A percentile compares a stretch with the other conserved stretches of the same genome.
Evolutionary conservation across 192 early-diverging fungal species (phyloP).

Genomic region (Entomortierella chlamydospora): DNA sequence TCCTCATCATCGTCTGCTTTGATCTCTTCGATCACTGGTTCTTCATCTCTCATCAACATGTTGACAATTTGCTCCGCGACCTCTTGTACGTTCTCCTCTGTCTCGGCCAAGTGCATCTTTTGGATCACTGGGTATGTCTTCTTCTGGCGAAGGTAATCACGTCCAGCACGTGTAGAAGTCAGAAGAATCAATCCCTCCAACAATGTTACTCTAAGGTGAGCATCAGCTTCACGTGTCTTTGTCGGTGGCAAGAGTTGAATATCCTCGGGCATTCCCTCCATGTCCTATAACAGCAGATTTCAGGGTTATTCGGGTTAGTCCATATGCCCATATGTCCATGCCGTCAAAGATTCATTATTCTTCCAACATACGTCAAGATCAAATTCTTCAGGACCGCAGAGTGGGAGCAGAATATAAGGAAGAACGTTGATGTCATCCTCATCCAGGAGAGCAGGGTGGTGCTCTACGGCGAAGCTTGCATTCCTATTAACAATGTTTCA

Average conservation of each 20-base stretch:
- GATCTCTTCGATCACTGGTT: conserved; percentile 55
- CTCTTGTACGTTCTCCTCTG: conserved; percentile 75
- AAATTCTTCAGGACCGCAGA: conserved; percentile 93
- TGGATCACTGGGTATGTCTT: conserved; percentile 90
- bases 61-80: conserved; percentile 84
- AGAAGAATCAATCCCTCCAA: conserved; percentile 87
- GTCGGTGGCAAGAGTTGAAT: conserved; percentile 85
- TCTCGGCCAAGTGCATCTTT: conserved; percentile 83
- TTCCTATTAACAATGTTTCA: conserved; percentile 60
- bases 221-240: conserved; percentile 88
- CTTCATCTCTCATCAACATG: conserved; percentile 87
- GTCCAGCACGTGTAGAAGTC: conserved; percentile 77
- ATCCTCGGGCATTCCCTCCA: conserved; percentile 94
- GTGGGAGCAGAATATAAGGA: conserved; percentile 89
- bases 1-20: conserved; percentile 38
- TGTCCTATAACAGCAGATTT: conserved; percentile 66
- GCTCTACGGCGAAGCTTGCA: conserved; percentile 81
- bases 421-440: conserved; percentile 82
- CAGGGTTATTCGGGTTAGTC: neutral
- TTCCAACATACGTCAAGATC: conserved; percentile 75
- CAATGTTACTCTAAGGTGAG: conserved; percentile 76
- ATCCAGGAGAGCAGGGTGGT: conserved; percentile 75
- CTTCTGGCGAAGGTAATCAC: conserved; percentile 82
- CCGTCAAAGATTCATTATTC: neutral
- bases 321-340: neutral